Evolutionary conservation across 2,329 filamentous ascomycete species (phyloP), one percentile per base, ranked within the genome.

Genomic region (Colletotrichum gigasporum): DNA sequence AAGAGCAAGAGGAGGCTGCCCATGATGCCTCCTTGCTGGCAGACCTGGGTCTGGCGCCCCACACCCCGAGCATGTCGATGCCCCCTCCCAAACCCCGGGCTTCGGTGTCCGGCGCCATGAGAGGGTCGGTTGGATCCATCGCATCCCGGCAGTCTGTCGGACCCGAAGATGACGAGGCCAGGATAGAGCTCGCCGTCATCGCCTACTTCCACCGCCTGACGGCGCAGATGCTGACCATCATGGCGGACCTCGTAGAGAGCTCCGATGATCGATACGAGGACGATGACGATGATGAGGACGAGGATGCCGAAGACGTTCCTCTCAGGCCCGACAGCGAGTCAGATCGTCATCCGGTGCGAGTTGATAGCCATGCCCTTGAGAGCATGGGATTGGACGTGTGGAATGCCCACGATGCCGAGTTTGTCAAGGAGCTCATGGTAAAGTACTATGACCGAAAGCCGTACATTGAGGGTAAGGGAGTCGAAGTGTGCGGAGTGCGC

Each of bases 171-270:
- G 78, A 81, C 26, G 80, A 85, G 68, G 84, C 85, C 44, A 76
- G 79, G 47, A 74, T 86, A 10, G 90, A 94, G 72, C 88, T 93
- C 65, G 87, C 90, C 39, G 86, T 93, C 52, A 91, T 94, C 57
- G 90, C 91, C 1, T 96, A 94, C 75, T 95, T 95, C 75, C 92
- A 94, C 76, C 87, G 91, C 1, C 82, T 93, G 53, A 94, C 92
- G 0, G 85, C 86, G 2, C 82, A 87, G 69, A 83, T 93, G 42
- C 78, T 95, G 20, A 83, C 83, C 1, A 84, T 86, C 3, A 74
- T 94, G 55, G 83, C 85, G 0, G 87, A 90, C 66, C 78, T 92
- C 3, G 85, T 92, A 5, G 82, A 83, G 37, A 74, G 74, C 50
- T 74, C 79, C 5, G 82, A 82, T 10, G 81, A 81, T n/a, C 75